Evolutionary conservation across 306 rosid species (phyloP).

Genomic region (Vigna nakashimae): DNA sequence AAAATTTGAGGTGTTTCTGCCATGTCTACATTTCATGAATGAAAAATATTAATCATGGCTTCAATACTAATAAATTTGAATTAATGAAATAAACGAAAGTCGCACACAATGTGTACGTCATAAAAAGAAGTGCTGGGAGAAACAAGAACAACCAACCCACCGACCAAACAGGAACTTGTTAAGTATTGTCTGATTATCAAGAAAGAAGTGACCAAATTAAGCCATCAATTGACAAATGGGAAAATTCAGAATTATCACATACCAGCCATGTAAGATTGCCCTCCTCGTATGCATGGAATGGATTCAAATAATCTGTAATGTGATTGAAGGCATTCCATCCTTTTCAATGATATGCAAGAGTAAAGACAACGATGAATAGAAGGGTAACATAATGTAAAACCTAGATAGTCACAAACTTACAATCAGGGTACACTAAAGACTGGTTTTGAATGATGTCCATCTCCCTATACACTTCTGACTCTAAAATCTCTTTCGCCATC

Average conservation of each 20-base stretch:
- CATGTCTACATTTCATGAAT: background rate
- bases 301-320: constrained; percentile 66
- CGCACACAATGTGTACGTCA: background rate
- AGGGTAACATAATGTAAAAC: background rate
- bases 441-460: constrained; percentile 58
- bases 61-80: background rate
- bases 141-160: background rate
- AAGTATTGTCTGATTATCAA: constrained; percentile 13
- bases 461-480: constrained; percentile 66
- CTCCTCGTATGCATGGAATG: constrained; percentile 77
- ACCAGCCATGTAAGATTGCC: constrained; percentile 82
- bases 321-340: constrained; percentile 38
- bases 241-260: constrained; percentile 40
- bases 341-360: constrained; percentile 14
- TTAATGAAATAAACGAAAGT: background rate
- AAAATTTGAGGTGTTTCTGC: background rate
- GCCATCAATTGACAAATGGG: constrained; percentile 3
- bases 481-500: constrained; percentile 61
- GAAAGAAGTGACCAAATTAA: constrained; percentile 10
- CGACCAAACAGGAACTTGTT: background rate
- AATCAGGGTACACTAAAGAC: constrained; percentile 68
- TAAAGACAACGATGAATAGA: constrained; percentile 14
- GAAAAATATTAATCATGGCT: background rate
- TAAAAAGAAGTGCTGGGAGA: background rate
- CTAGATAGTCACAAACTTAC: constrained; percentile 45